Evolutionary conservation across 2,329 filamentous ascomycete genomes (phyloP).

Genomic region (Ilyonectria robusta): DNA sequence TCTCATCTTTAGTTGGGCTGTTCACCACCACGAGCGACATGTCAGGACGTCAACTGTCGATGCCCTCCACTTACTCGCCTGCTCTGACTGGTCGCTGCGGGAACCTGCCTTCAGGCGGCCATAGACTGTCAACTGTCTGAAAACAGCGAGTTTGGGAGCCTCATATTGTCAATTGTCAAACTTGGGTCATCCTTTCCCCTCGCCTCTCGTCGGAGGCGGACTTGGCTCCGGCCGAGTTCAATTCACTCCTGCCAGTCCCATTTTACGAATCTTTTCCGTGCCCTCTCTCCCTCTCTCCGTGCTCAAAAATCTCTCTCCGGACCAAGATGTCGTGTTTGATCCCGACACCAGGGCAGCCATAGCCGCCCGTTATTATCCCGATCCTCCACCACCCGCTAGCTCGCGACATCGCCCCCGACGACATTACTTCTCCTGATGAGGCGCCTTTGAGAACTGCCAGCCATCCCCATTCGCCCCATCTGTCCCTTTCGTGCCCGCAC

Average conservation of each 20-base stretch:
- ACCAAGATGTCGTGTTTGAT: constrained; percentile 40
- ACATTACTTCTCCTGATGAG: constrained; percentile 27
- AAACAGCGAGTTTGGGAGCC: constrained; percentile 37
- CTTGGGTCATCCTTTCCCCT: constrained; percentile 44
- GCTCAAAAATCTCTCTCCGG: constrained; percentile 43
- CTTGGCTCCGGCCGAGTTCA: constrained; percentile 50
- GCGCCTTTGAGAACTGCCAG: constrained; percentile 33
- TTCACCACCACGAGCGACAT: constrained; percentile 37
- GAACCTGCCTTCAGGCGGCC: constrained; percentile 31
- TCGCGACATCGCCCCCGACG: constrained; percentile 26
- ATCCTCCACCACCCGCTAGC: constrained; percentile 23
- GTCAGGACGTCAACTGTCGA: constrained; percentile 37
- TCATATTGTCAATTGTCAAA: constrained; percentile 37
- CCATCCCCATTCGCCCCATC: constrained; percentile 22
- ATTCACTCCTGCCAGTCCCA: constrained; percentile 48
- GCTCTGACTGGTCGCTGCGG: constrained; percentile 36
- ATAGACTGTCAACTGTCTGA: constrained; percentile 40
- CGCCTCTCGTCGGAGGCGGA: constrained; percentile 48
- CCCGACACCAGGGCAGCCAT: constrained; percentile 39
- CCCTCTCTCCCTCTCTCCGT: constrained; percentile 43
- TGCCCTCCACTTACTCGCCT: constrained; percentile 44
- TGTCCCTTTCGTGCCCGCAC: constrained; percentile 31
- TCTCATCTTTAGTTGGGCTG: constrained; percentile 31
- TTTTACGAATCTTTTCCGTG: constrained; percentile 49
- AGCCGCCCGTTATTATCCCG: constrained; percentile 38